Evolutionary conservation across 192 early-diverging fungal species (phyloP).

Genomic region (Diversispora epigaea): DNA sequence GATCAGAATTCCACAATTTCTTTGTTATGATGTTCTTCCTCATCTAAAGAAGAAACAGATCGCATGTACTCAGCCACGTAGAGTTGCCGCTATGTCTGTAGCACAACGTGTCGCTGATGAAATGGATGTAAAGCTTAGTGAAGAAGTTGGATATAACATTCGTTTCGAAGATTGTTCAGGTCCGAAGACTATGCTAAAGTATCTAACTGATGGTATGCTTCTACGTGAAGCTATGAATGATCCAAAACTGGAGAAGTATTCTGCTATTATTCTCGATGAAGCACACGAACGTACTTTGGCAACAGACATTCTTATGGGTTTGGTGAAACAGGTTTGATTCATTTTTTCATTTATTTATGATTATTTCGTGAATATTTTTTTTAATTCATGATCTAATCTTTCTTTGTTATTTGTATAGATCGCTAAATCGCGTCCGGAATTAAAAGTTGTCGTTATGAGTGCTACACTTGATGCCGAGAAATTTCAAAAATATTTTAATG

Average conservation of each 20-base stretch:
- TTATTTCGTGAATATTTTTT: neutral
- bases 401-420: constrained; percentile 43
- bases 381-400: constrained; percentile 29
- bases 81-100: constrained; percentile 99
- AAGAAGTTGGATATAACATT: constrained; percentile 97
- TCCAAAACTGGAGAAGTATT: constrained; percentile 82
- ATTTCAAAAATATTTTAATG: constrained; percentile 98
- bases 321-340: constrained; percentile 81
- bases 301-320: constrained; percentile 98
- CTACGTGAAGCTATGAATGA: constrained; percentile 97
- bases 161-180: constrained; percentile 97
- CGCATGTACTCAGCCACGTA: constrained; percentile 98
- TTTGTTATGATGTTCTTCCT: constrained; percentile 89
- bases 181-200: constrained; percentile 79
- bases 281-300: constrained; percentile 96
- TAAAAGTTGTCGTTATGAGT: constrained; percentile 95
- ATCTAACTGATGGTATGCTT: constrained; percentile 98
- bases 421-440: constrained; percentile 69
- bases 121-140: constrained; percentile 88
- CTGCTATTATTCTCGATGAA: constrained; percentile 96
- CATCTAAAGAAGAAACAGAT: constrained; percentile 86
- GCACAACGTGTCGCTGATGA: constrained; percentile 98
- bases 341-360: neutral
- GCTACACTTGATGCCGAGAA: constrained; percentile 98
- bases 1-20: constrained; percentile 92